Evolutionary conservation across 1,284 basidiomycete species (phyloP), one percentile per base, ranked within the genome.

Genomic region (Irpex sp.): DNA sequence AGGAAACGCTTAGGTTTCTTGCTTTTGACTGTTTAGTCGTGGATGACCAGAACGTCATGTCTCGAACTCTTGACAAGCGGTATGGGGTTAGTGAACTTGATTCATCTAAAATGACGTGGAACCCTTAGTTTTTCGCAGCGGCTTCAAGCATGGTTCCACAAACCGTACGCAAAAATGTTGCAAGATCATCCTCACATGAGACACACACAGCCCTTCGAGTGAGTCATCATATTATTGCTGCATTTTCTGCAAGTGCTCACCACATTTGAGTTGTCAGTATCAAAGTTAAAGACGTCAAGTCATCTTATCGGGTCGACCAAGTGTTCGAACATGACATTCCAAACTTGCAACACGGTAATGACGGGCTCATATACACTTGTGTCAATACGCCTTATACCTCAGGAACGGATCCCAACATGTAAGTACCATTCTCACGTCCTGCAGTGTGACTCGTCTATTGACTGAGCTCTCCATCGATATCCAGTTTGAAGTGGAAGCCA

Each of bases 401-500:
- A n/a, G 97, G 94, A 0, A 99, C 97, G 8, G 97, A 99, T 73
- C 76, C 78, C 5, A 94, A 94, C 67, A 96, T 99, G 95, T 97
- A 64, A 68, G 89, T 77, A 13, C 9, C 56, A 13, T 43, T 43
- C 9, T 43, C 49, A 43, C 64, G 31, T 6, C 19, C 60, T 61
- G 13, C 57, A 64, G 57, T 21, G 36, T 31, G 11, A 61, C 60
- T 37, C 37, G 55, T n/a, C 17, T 61, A n/a, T 61, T 58, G 50
- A 31, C 53, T 66, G 21, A 26, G 21, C 57, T 57, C 58, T 43
- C 26, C 19, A n/a, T 49, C 37, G 37, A 15, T 39, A 39, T 8
- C 37, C 72, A 97, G 95, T 67, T 77, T 98, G 69, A 99, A 99
- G 75, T 99, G 97, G 97, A 99, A 99, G 76, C 96, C 97, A 1